phyloP scores from a whole-genome alignment of 2,329 filamentous ascomycete species.

The Teratosphaeria nubilosa region DNA sequence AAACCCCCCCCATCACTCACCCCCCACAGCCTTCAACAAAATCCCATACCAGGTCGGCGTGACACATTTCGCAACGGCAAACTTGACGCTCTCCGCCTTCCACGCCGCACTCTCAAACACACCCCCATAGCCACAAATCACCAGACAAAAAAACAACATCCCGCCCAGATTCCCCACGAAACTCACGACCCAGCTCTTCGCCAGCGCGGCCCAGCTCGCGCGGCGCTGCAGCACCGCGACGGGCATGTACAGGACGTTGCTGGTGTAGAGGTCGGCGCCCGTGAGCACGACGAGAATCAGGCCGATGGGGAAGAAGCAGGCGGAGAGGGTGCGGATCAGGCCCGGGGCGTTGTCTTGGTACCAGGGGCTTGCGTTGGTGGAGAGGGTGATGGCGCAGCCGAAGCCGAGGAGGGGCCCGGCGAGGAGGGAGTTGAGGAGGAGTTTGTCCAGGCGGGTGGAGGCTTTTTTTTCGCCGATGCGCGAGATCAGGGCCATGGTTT shows the following conservation, averaged over 20 bases:
- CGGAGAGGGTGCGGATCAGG: constrained; percentile 22
- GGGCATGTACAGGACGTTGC: constrained; percentile 22
- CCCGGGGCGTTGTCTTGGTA: constrained; percentile 25
- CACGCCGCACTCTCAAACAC: constrained; percentile 30
- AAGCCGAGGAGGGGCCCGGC: constrained; percentile 45
- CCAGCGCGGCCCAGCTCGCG: constrained; percentile 15
- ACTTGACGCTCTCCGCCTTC: constrained; percentile 34
- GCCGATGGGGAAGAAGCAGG: constrained; percentile 27
- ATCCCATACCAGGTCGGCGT: constrained; percentile 42
- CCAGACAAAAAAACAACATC: constrained; percentile 21
- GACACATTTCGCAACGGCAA: constrained; percentile 41
- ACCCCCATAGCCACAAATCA: constrained; percentile 22
- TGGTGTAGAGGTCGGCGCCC: constrained; percentile 26
- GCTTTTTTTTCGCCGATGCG: constrained; percentile 43
- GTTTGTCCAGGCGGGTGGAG: constrained; percentile 43
- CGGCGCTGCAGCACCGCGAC: constrained; percentile 36
- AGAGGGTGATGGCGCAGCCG: constrained; percentile 31
- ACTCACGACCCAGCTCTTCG: constrained; percentile 19
- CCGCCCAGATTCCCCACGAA: constrained; percentile 26
- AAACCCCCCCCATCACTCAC: too few species aligned
- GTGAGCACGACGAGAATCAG: constrained; percentile 24
- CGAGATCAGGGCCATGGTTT: constrained; percentile 42
- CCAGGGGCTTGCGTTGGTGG: constrained; percentile 21
- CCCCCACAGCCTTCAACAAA: constrained; percentile 44
- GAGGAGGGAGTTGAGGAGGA: constrained; percentile 43